Percentiles rank a stretch among this genome's conserved stretches.
Evolutionary conservation across 305 asterid genomes (phyloP).

Genomic region (Lippia alba): DNA sequence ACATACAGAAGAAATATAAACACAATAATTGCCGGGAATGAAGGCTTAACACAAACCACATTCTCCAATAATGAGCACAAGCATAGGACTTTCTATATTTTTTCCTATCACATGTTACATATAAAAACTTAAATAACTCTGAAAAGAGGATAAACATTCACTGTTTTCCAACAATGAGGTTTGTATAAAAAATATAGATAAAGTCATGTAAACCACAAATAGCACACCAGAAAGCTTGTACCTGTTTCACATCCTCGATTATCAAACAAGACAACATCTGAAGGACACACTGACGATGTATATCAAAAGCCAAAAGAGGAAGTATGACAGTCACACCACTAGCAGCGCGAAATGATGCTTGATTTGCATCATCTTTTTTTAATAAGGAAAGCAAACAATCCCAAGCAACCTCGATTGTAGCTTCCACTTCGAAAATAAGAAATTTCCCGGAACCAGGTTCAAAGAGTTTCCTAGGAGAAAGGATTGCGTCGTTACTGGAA

Average conservation of each 20-base stretch:
- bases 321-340: slow-evolving; percentile 58
- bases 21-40: background rate
- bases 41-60: slow-evolving; percentile 11
- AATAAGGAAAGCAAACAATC: slow-evolving; percentile 68
- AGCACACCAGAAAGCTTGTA: slow-evolving; percentile 19
- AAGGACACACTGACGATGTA: slow-evolving; percentile 71
- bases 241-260: slow-evolving; percentile 71
- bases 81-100: background rate
- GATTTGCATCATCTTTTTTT: slow-evolving; percentile 73
- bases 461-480: slow-evolving; percentile 63
- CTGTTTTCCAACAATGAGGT: background rate
- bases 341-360: slow-evolving; percentile 63
- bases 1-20: background rate
- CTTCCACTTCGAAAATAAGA: slow-evolving; percentile 61
- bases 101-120: background rate
- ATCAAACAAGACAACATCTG: slow-evolving; percentile 70
- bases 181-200: background rate
- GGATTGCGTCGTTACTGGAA: slow-evolving; percentile 60
- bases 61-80: background rate
- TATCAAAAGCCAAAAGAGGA: slow-evolving; percentile 67
- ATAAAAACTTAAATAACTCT: background rate
- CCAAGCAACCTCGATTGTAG: slow-evolving; percentile 64
- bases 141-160: slow-evolving; percentile 11
- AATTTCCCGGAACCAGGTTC: slow-evolving; percentile 64
- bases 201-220: background rate